These are phyloP conservation scores for Xanthoparmelia taractica DNA, from an alignment of 495 filamentous ascomycete species.

Conservation along the genomic window DNA sequence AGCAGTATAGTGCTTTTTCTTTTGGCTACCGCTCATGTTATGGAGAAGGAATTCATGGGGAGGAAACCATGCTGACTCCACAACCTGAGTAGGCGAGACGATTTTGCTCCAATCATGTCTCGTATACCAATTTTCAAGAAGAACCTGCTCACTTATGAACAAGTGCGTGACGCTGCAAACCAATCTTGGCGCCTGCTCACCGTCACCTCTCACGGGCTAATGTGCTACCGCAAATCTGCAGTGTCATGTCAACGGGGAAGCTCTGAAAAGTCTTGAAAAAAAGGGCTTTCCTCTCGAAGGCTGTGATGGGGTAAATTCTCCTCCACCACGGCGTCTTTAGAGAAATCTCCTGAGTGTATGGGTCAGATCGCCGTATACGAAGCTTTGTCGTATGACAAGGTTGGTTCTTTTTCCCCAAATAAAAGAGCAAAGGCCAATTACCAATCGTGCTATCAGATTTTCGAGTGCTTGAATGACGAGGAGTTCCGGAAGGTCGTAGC, in stretches of 20 bases:
- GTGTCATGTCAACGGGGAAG: slow-evolving; percentile 3
- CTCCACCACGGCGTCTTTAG: not conserved
- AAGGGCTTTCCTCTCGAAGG: slow-evolving; percentile 5
- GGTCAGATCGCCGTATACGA: slow-evolving; percentile 5
- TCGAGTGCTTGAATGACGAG: slow-evolving; percentile 5
- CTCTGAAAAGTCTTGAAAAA: not conserved
- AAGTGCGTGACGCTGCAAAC: slow-evolving; percentile 2
- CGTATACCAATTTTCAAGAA: slow-evolving; percentile 3
- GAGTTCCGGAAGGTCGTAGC: slow-evolving; percentile 8
- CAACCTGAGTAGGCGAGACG: slow-evolving; percentile 5
- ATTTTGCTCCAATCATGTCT: slow-evolving; percentile 6
- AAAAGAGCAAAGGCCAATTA: not conserved
- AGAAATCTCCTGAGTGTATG: no score
- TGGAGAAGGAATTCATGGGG: not conserved
- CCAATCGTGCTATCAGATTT: not conserved
- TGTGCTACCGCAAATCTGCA: not conserved
- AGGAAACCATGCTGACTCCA: not conserved
- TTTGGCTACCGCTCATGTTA: not conserved
- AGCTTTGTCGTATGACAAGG: slow-evolving; percentile 7
- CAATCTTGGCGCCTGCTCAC: not conserved
- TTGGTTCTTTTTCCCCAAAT: not conserved
- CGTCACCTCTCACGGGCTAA: not conserved
- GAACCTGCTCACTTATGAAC: slow-evolving; percentile 13
- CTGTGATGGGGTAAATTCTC: slow-evolving; percentile 2
- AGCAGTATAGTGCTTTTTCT: not conserved